phyloP scores from a whole-genome alignment of 768 basidiomycete genomes.

The Asterophora lycoperdoides region DNA sequence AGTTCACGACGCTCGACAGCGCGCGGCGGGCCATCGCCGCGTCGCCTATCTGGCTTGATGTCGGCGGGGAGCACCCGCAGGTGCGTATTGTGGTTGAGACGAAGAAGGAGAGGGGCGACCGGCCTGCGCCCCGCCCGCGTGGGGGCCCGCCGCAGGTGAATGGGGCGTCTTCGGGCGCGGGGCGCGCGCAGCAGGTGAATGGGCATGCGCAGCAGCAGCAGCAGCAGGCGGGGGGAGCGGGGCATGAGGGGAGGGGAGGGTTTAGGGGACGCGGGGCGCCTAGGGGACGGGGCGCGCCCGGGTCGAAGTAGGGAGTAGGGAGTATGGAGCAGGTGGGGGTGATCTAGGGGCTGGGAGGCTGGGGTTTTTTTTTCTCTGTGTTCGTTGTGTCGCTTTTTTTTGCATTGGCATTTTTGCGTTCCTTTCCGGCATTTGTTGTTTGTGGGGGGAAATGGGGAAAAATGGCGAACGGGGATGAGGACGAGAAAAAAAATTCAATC shows the following conservation, averaged over 20 bases:
- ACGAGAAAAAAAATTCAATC: too few species aligned
- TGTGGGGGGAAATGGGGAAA: too few species aligned
- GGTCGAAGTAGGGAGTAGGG: constrained; percentile 12
- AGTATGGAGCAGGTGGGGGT: background rate
- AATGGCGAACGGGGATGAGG: too few species aligned
- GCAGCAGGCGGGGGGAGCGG: constrained; percentile 33
- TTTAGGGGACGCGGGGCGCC: constrained; percentile 22
- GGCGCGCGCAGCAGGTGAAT: constrained; percentile 17
- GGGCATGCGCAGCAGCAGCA: constrained; percentile 20
- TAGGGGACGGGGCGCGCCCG: constrained; percentile 30
- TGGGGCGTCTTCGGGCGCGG: constrained; percentile 39
- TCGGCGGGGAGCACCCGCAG: constrained; percentile 47
- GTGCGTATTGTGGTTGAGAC: constrained; percentile 77
- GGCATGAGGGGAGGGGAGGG: too few species aligned
- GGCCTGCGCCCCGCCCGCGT: constrained; percentile 58
- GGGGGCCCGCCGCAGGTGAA: constrained; percentile 56
- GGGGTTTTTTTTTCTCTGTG: too few species aligned
- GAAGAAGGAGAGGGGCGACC: constrained; percentile 87
- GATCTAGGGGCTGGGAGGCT: background rate
- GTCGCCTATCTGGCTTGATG: constrained; percentile 69
- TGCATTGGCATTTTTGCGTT: too few species aligned
- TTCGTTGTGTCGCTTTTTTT: too few species aligned
- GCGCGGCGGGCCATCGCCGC: constrained; percentile 85
- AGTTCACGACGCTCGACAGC: constrained; percentile 71
- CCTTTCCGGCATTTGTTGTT: too few species aligned